Evolutionary conservation across 257 asterid genomes (phyloP).

Genomic region (Forsythia viridissima): DNA sequence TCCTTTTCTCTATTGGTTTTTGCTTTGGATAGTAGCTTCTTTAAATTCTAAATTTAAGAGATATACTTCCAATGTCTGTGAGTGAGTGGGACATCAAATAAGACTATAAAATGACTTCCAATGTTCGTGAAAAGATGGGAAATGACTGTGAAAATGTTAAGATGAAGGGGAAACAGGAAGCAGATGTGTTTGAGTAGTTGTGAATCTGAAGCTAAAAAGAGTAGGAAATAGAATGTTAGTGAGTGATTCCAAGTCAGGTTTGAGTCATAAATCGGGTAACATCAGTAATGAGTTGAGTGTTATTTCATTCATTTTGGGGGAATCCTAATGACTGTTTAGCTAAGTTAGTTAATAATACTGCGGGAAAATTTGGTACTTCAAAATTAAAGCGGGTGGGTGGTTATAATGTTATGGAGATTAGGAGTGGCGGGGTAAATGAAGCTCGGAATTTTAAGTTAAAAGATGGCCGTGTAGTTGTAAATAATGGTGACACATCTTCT

Average conservation of each 20-base stretch:
- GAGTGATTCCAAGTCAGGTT: slow-evolving; percentile 39
- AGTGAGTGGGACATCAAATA: no score
- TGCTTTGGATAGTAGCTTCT: no score
- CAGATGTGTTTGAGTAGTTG: slow-evolving; percentile 53
- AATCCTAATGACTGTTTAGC: slow-evolving; percentile 32
- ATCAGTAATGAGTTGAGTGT: slow-evolving; percentile 46
- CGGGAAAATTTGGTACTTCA: slow-evolving; percentile 32
- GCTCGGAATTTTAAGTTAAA: slow-evolving; percentile 36
- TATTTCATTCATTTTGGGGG: slow-evolving; percentile 55
- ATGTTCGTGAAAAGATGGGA: neutral
- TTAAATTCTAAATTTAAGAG: no score
- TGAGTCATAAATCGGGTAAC: slow-evolving; percentile 32
- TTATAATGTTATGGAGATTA: slow-evolving; percentile 36
- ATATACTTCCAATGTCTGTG: no score
- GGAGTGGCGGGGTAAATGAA: slow-evolving; percentile 28
- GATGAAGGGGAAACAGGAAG: slow-evolving; percentile 59
- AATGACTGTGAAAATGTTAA: slow-evolving; percentile 42
- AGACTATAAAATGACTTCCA: no score
- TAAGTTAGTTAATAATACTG: slow-evolving; percentile 32
- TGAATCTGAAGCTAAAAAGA: slow-evolving; percentile 55
- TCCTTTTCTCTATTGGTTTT: no score
- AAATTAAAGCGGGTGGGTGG: slow-evolving; percentile 36
- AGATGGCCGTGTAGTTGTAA: slow-evolving; percentile 29
- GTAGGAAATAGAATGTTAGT: slow-evolving; percentile 50
- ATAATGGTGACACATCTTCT: slow-evolving; percentile 37